phyloP scores from a whole-genome alignment of 305 asterid genomes.

The Plantago lanceolata region DNA sequence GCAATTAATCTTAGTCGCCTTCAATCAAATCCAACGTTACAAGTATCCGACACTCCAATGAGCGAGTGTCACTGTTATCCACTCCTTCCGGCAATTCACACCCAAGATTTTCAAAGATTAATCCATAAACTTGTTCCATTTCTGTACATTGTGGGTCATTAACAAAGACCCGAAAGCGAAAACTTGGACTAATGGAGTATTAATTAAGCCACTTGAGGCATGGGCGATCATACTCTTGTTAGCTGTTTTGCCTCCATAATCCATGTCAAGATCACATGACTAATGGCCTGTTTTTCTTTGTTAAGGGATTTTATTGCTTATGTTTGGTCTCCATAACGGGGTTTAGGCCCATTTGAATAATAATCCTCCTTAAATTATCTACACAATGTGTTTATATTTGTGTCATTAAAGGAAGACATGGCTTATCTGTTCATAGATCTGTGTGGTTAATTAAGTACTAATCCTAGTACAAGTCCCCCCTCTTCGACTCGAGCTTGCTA shows the following conservation, averaged over 20 bases:
- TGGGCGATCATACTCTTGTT: neutral
- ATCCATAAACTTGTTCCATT: neutral
- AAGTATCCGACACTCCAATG: neutral
- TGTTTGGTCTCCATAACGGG: conserved; percentile 33
- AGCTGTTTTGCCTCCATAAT: conserved; percentile 35
- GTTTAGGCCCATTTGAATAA: conserved; percentile 20
- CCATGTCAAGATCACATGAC: conserved; percentile 39
- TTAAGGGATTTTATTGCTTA: neutral
- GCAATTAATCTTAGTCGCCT: no score
- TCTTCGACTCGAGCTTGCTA: no score
- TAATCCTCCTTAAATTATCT: conserved; percentile 12
- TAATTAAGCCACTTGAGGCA: conserved; percentile 17
- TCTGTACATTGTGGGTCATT: neutral
- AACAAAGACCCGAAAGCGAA: conserved; percentile 30
- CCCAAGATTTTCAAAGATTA: neutral
- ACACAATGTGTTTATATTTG: conserved; percentile 7
- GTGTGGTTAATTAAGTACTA: no score
- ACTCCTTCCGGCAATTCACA: neutral
- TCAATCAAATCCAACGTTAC: no score
- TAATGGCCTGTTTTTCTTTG: conserved; percentile 22
- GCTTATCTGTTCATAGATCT: neutral
- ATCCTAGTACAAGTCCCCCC: neutral
- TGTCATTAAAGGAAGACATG: conserved; percentile 21
- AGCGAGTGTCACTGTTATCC: neutral
- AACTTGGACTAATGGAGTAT: conserved; percentile 20